A percentile compares a stretch with the other conserved stretches of the same genome.
Evolutionary conservation across 495 filamentous ascomycete genomes (phyloP).

Genomic region (Aspergillus indologenus): DNA sequence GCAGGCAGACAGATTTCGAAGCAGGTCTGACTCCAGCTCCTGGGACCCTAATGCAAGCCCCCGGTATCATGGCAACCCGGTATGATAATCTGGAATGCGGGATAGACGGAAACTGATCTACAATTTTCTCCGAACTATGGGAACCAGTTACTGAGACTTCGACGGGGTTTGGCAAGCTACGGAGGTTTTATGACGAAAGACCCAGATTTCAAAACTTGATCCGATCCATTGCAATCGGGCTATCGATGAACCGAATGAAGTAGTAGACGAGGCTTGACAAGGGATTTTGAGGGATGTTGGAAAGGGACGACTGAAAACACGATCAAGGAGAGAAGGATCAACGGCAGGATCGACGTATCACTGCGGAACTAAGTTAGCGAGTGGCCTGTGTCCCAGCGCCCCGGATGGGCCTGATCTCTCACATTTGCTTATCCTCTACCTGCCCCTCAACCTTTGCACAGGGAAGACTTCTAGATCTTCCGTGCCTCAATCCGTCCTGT

Average conservation of each 20-base stretch:
- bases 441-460: background rate
- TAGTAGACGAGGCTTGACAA: background rate
- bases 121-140: background rate
- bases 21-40: background rate
- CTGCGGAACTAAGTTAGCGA: slow-evolving; percentile 2
- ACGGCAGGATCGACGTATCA: slow-evolving; percentile 13
- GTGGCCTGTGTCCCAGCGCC: slow-evolving; percentile 14
- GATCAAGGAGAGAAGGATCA: background rate
- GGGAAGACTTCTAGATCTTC: background rate
- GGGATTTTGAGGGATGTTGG: background rate
- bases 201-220: background rate
- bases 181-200: background rate
- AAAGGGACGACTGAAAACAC: background rate
- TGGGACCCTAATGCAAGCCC: background rate
- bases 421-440: slow-evolving; percentile 14
- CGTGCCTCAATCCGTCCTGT: background rate
- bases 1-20: background rate
- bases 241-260: background rate
- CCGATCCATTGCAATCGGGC: background rate
- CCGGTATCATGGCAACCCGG: slow-evolving; percentile 22
- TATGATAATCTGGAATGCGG: slow-evolving; percentile 27
- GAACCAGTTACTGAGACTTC: background rate
- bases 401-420: slow-evolving; percentile 15
- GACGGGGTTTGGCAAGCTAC: background rate
- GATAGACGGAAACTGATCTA: slow-evolving; percentile 4